Percentiles rank a stretch among this genome's conserved stretches.
Conservation (phyloP, 1,284 basidiomycete species). For the Microbotryomycetes sp. region DNA sequence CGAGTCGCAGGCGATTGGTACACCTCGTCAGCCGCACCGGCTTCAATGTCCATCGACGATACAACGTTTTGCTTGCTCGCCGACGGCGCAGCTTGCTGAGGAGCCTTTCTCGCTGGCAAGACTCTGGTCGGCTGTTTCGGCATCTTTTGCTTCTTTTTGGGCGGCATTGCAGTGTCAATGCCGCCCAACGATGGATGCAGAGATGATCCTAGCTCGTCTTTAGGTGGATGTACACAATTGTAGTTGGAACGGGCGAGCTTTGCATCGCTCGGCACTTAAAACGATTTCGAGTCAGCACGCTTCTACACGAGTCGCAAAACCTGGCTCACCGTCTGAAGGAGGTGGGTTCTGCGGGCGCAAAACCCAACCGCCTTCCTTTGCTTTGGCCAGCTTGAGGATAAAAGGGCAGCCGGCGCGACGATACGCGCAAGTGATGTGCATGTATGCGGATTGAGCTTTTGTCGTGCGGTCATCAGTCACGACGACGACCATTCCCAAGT, state of each 20-base stretch:
- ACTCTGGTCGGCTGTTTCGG: too few relatives aligned
- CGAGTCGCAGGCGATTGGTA: not conserved
- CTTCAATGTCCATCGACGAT: not conserved
- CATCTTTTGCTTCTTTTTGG: not conserved
- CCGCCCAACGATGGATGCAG: not conserved
- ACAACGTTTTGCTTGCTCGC: not conserved
- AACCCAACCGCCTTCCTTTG: conserved; percentile 27
- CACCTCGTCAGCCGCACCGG: not conserved
- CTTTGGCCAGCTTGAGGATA: conserved; percentile 22
- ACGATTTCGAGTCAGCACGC: not conserved
- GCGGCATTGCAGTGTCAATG: not conserved
- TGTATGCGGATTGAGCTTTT: conserved; percentile 22
- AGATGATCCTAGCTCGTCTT: not conserved
- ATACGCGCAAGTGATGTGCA: conserved; percentile 29
- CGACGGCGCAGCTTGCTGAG: too few relatives aligned
- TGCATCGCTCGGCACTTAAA: not conserved
- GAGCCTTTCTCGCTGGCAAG: too few relatives aligned
- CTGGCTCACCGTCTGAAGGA: not conserved
- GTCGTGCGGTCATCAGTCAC: conserved; percentile 23
- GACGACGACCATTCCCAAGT: not conserved
- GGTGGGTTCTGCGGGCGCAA: not conserved
- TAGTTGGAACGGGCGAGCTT: not conserved
- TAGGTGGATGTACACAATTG: not conserved
- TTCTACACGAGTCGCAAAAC: not conserved
- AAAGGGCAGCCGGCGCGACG: conserved; percentile 22